Evolutionary conservation across 371 early-diverging fungal genomes (phyloP).

Genomic region (Mucor lusitanicus): DNA sequence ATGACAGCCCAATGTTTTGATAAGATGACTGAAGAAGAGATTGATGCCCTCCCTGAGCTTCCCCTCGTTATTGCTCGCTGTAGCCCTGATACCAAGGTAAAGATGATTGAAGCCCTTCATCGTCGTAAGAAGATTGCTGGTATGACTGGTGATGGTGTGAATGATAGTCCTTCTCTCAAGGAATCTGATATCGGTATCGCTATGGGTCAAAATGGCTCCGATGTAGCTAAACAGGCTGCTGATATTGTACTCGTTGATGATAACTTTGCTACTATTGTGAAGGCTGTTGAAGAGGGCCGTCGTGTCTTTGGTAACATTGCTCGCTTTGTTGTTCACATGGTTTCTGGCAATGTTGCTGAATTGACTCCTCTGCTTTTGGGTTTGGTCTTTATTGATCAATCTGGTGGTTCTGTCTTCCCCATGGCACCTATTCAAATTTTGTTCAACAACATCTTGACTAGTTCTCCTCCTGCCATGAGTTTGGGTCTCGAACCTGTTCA

Average conservation of each 20-base stretch:
- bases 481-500: constrained; percentile 86
- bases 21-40: constrained; percentile 73
- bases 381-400: constrained; percentile 63
- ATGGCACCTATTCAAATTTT: constrained; percentile 85
- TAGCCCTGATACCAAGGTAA: constrained; percentile 95
- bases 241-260: constrained; percentile 90
- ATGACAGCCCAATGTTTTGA: constrained; percentile 90
- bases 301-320: constrained; percentile 90
- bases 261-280: constrained; percentile 86
- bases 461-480: constrained; percentile 84
- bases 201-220: constrained; percentile 90
- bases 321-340: constrained; percentile 89
- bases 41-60: constrained; percentile 78
- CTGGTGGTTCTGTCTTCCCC: constrained; percentile 69
- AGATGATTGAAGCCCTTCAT: constrained; percentile 94
- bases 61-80: constrained; percentile 94
- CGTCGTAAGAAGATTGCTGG: constrained; percentile 68
- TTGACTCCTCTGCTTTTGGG: constrained; percentile 70
- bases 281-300: constrained; percentile 83
- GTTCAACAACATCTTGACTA: constrained; percentile 84
- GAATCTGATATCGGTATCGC: constrained; percentile 92
- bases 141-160: constrained; percentile 94
- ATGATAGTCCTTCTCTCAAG: constrained; percentile 91
- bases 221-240: constrained; percentile 91
- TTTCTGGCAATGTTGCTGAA: constrained; percentile 86